These are phyloP conservation scores for Claviceps spartinae DNA, from an alignment of 2,329 filamentous ascomycete species.

Conservation along the genomic window DNA sequence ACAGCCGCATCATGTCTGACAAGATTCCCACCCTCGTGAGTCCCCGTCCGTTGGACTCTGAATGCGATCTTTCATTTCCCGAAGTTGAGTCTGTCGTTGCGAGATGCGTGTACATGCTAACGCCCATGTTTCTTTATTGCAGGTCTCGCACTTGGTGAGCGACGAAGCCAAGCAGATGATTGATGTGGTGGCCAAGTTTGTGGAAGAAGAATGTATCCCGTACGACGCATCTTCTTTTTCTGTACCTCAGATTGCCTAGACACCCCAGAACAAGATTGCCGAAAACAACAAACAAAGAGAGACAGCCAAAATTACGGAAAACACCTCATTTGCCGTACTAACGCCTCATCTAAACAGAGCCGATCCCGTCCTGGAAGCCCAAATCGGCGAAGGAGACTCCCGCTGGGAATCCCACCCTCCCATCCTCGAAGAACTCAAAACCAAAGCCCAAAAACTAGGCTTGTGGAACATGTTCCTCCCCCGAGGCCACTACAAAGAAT, in stretches of 20 bases:
- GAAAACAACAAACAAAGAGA: neutral
- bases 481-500: constrained; percentile 89
- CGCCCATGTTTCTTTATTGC: neutral
- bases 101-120: too few species aligned
- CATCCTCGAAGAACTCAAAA: constrained; percentile 82
- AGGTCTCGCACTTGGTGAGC: constrained; percentile 53
- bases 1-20: constrained; percentile 14
- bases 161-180: constrained; percentile 73
- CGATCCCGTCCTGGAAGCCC: constrained; percentile 67
- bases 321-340: too few species aligned
- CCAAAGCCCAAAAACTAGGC: constrained; percentile 65
- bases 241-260: neutral
- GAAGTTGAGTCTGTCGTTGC: too few species aligned
- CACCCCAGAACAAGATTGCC: neutral
- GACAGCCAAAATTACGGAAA: too few species aligned
- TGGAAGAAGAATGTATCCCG: constrained; percentile 89
- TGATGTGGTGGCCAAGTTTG: constrained; percentile 85
- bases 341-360: constrained; percentile 31
- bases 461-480: constrained; percentile 99
- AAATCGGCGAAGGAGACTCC: constrained; percentile 60
- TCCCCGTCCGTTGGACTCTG: neutral
- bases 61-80: too few species aligned
- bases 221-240: constrained; percentile 16
- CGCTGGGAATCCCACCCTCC: constrained; percentile 71
- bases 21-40: constrained; percentile 22